Evolutionary conservation across 2,329 filamentous ascomycete genomes (phyloP).

Genomic region (Rutstroemia sp.): DNA sequence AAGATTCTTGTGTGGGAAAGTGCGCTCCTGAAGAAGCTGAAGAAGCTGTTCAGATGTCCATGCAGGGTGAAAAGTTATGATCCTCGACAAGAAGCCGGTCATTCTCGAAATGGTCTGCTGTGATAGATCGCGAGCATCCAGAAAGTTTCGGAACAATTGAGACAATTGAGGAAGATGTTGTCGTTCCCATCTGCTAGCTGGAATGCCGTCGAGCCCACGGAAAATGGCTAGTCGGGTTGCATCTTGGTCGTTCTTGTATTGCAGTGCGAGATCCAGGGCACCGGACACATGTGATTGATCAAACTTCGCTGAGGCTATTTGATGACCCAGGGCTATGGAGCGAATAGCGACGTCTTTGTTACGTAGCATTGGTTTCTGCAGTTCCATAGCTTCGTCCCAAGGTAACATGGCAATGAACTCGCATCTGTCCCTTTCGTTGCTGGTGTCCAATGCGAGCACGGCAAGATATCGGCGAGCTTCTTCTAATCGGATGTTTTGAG

Average conservation of each 20-base stretch:
- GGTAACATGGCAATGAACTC: neutral
- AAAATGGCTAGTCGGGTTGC: neutral
- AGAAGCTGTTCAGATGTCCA: neutral
- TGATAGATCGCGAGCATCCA: neutral
- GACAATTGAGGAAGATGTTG: neutral
- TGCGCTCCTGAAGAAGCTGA: too few species aligned
- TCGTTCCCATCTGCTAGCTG: neutral
- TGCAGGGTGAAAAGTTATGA: neutral
- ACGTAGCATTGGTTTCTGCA: neutral
- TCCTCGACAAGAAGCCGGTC: neutral
- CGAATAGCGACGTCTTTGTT: neutral
- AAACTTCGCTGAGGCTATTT: neutral
- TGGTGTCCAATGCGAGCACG: neutral
- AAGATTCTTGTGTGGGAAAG: too few species aligned
- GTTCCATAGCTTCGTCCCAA: neutral
- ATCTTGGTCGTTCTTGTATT: neutral
- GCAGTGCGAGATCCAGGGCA: neutral
- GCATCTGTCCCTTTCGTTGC: too few species aligned
- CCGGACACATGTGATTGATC: neutral
- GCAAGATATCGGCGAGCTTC: neutral
- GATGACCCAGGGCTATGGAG: neutral
- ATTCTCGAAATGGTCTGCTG: neutral
- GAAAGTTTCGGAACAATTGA: neutral
- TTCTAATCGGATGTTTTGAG: neutral
- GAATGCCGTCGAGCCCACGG: neutral